Evolutionary conservation across 371 early-diverging fungal species (phyloP).

Genomic region (Mortierella sp.): DNA sequence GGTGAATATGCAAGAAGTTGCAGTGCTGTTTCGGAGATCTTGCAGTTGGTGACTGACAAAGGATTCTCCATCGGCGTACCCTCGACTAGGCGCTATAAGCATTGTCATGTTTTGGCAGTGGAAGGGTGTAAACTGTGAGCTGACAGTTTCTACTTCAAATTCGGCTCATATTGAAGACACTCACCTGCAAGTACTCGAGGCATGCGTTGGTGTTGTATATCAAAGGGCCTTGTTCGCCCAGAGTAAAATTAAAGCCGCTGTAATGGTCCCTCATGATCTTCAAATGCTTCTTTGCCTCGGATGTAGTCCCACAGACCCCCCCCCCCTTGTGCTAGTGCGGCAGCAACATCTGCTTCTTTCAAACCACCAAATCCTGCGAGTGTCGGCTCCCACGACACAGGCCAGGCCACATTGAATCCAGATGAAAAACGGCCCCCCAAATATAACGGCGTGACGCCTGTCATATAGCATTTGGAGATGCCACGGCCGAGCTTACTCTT

Average conservation of each 20-base stretch:
- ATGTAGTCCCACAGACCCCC: constrained; percentile 22
- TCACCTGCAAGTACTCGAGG: constrained; percentile 52
- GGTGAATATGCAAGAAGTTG: constrained; percentile 33
- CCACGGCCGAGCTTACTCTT: constrained; percentile 21
- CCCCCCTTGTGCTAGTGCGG: constrained; percentile 30
- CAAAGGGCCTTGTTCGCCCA: constrained; percentile 24
- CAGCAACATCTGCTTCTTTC: constrained; percentile 32
- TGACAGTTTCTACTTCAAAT: no score
- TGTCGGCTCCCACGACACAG: constrained; percentile 24
- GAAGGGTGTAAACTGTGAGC: no score
- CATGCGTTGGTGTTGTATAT: constrained; percentile 44
- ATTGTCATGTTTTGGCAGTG: no score
- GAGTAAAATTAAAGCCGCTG: constrained; percentile 41
- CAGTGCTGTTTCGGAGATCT: constrained; percentile 27
- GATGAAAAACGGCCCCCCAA: constrained; percentile 34
- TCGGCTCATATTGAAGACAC: constrained; percentile 6
- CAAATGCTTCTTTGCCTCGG: constrained; percentile 36
- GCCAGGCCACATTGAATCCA: constrained; percentile 43
- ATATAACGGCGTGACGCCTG: constrained; percentile 43
- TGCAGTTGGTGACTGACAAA: constrained; percentile 42
- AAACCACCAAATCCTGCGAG: constrained; percentile 37
- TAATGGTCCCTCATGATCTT: constrained; percentile 41
- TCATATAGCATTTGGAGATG: constrained; percentile 43
- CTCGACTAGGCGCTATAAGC: constrained; percentile 16
- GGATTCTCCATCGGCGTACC: constrained; percentile 24